A percentile compares a stretch with the other conserved stretches of the same genome.
phyloP scores from a whole-genome alignment of 2,329 filamentous ascomycete genomes.

The Alternaria burnsii region DNA sequence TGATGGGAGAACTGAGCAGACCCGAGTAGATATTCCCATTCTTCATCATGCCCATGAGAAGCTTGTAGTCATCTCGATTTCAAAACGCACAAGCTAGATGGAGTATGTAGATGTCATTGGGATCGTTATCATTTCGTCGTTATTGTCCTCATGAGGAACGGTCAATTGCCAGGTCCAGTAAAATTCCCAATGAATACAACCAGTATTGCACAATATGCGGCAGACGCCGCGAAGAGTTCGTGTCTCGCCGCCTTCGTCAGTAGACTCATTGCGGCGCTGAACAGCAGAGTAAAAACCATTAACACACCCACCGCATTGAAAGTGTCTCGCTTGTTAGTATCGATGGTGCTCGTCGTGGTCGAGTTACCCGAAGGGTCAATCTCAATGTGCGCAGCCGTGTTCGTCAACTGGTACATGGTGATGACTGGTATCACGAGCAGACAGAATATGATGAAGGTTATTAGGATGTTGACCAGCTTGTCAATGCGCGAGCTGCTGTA shows the following conservation, averaged over 20 bases:
- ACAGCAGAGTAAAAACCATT: slow-evolving; percentile 53
- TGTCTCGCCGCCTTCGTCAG: slow-evolving; percentile 49
- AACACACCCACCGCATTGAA: slow-evolving; percentile 54
- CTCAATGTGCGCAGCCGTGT: slow-evolving; percentile 13
- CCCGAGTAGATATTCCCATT: neutral
- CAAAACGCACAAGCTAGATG: neutral
- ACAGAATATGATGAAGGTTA: slow-evolving; percentile 55
- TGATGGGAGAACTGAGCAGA: neutral
- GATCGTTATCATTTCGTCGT: neutral
- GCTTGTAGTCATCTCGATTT: neutral
- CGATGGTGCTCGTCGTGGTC: neutral
- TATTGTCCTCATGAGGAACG: neutral
- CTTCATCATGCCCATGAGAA: neutral
- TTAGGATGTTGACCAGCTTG: slow-evolving; percentile 52
- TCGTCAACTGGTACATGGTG: slow-evolving; percentile 52
- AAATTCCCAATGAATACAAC: slow-evolving; percentile 54
- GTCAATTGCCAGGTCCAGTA: slow-evolving; percentile 43
- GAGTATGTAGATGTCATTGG: neutral
- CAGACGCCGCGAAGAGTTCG: slow-evolving; percentile 51
- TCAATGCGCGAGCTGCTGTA: slow-evolving; percentile 52
- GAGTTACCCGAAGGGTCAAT: slow-evolving; percentile 1
- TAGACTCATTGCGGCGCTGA: slow-evolving; percentile 49
- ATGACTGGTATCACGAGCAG: slow-evolving; percentile 54
- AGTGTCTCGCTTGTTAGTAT: slow-evolving; percentile 37
- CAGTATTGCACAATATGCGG: slow-evolving; percentile 52